Percentiles rank a stretch among this genome's conserved stretches.
phyloP scores from a whole-genome alignment of 2,329 filamentous ascomycete species.

The Pseudodiploospora longispora region DNA sequence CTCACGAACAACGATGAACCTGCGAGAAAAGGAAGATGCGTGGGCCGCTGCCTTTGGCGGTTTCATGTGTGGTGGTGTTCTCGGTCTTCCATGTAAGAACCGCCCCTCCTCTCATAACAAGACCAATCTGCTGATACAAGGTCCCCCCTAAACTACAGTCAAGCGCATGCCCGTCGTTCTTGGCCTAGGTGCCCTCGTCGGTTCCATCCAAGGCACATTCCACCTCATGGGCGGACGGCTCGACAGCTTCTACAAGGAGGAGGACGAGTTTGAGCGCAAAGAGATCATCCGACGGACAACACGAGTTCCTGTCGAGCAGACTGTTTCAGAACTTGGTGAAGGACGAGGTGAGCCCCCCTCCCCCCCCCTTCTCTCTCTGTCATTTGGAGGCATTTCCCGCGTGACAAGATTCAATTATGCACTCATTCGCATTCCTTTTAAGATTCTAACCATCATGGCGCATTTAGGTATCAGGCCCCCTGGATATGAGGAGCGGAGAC shows the following conservation, averaged over 20 bases:
- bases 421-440: conserved; percentile 4
- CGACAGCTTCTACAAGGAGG: conserved; percentile 42
- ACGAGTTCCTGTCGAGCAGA: conserved; percentile 69
- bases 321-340: conserved; percentile 73
- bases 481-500: conserved; percentile 78
- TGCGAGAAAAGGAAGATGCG: conserved; percentile 75
- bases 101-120: background rate
- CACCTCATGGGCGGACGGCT: conserved; percentile 60
- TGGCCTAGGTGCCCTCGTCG: conserved; percentile 54
- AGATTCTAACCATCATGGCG: background rate
- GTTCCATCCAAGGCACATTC: conserved; percentile 52
- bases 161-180: conserved; percentile 60
- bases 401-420: background rate
- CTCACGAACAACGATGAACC: conserved; percentile 68
- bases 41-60: conserved; percentile 69
- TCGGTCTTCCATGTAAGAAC: conserved; percentile 63
- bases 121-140: background rate
- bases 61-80: conserved; percentile 63
- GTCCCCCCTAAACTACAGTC: conserved; percentile 14
- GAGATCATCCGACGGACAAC: conserved; percentile 65
- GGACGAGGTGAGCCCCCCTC: conserved; percentile 59
- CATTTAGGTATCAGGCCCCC: conserved; percentile 65
- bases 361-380: background rate
- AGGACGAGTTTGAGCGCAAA: conserved; percentile 68
- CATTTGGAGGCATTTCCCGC: too few relatives aligned